phyloP scores from a whole-genome alignment of 345 rosid genomes.

The Passiflora organensis region DNA sequence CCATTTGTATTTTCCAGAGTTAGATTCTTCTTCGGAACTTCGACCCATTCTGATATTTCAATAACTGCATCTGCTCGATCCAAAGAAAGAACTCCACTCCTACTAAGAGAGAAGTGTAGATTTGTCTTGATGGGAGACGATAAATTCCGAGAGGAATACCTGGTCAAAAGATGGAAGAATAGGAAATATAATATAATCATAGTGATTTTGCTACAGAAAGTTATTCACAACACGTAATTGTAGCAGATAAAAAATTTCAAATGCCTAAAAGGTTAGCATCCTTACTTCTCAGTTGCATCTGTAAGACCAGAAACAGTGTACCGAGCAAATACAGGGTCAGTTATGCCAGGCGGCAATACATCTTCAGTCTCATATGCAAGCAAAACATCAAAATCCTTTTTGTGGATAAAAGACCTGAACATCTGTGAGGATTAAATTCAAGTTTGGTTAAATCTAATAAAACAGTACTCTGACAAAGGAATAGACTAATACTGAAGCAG shows the following conservation, averaged over 20 bases:
- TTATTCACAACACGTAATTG: slow-evolving; percentile 4
- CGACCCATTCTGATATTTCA: slow-evolving; percentile 97
- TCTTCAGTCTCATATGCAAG: slow-evolving; percentile 76
- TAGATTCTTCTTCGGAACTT: slow-evolving; percentile 75
- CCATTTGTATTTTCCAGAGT: slow-evolving; percentile 58
- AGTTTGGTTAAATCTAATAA: slow-evolving; percentile 14
- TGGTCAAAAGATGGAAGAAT: slow-evolving; percentile 21
- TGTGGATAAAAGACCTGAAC: slow-evolving; percentile 71
- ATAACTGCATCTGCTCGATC: slow-evolving; percentile 92
- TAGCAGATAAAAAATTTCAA: not conserved
- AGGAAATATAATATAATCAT: slow-evolving; percentile 4
- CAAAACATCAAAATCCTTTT: slow-evolving; percentile 85
- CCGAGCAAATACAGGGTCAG: slow-evolving; percentile 65
- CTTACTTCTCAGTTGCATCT: slow-evolving; percentile 83
- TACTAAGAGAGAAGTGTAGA: slow-evolving; percentile 89
- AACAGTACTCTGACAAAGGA: slow-evolving; percentile 4
- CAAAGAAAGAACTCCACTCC: slow-evolving; percentile 82
- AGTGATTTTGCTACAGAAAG: slow-evolving; percentile 1
- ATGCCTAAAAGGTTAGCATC: slow-evolving; percentile 7
- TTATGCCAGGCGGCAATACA: slow-evolving; percentile 69
- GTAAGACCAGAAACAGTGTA: slow-evolving; percentile 80
- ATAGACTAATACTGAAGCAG: not conserved
- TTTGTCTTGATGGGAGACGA: slow-evolving; percentile 91
- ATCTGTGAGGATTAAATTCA: slow-evolving; percentile 49
- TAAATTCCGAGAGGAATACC: slow-evolving; percentile 85